These are phyloP conservation scores for Colletotrichum trifolii DNA, from an alignment of 2,329 filamentous ascomycete species.

Conservation along the genomic window DNA sequence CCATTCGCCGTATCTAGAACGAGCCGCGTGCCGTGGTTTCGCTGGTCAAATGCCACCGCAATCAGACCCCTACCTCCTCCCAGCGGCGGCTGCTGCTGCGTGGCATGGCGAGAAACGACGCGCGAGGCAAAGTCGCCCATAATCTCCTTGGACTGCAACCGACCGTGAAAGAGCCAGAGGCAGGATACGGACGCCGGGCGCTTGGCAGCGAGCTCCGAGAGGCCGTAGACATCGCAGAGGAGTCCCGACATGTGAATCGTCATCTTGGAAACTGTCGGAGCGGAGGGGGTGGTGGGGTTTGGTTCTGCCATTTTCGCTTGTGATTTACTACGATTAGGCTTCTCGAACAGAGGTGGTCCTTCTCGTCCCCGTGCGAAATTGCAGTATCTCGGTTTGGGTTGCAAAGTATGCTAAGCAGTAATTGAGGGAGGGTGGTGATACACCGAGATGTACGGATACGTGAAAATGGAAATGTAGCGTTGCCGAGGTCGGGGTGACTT, in stretches of 20 bases:
- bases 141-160: slow-evolving; percentile 74
- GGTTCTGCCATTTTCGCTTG: slow-evolving; percentile 38
- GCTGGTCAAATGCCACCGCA: slow-evolving; percentile 88
- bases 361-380: no score
- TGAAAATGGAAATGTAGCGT: slow-evolving; percentile 14
- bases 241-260: slow-evolving; percentile 82
- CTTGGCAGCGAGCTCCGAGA: slow-evolving; percentile 71
- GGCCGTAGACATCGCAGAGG: slow-evolving; percentile 81
- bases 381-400: no score
- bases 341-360: no score
- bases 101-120: slow-evolving; percentile 71
- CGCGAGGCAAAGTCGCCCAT: slow-evolving; percentile 82
- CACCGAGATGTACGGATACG: not conserved
- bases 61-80: slow-evolving; percentile 70
- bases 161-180: slow-evolving; percentile 92
- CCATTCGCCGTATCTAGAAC: slow-evolving; percentile 77
- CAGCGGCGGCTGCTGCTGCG: slow-evolving; percentile 48
- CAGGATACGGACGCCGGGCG: slow-evolving; percentile 71
- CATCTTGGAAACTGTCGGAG: slow-evolving; percentile 68
- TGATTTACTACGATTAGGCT: not conserved
- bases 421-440: not conserved
- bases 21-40: slow-evolving; percentile 85
- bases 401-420: no score
- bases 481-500: slow-evolving; percentile 16
- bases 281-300: slow-evolving; percentile 49